These are phyloP conservation scores for Fusarium sp. DNA, from an alignment of 2,329 filamentous ascomycete genomes.

Conservation along the genomic window DNA sequence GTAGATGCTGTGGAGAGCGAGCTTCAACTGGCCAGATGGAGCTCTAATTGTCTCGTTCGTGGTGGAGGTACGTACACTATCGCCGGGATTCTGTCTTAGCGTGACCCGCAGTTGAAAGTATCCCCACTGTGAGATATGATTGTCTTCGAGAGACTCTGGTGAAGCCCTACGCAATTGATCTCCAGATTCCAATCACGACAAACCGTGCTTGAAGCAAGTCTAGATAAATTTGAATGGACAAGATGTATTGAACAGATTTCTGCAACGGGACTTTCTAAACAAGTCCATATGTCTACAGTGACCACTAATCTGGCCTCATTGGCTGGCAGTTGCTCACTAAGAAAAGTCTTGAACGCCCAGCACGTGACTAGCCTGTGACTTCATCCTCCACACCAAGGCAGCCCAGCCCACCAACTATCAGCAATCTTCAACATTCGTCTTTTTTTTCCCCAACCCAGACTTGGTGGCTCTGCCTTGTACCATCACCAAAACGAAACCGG, in stretches of 20 bases:
- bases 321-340: slow-evolving; percentile 6
- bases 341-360: slow-evolving; percentile 33
- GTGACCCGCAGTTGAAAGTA: slow-evolving; percentile 20
- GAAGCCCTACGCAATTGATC: slow-evolving; percentile 1
- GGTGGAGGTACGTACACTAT: slow-evolving; percentile 39
- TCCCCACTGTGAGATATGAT: slow-evolving; percentile 11
- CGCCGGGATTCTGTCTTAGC: slow-evolving; percentile 14
- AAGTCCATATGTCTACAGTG: neutral
- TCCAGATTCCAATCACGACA: neutral
- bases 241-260: neutral
- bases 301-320: neutral
- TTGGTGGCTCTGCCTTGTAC: slow-evolving; percentile 28
- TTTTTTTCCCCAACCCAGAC: slow-evolving; percentile 27
- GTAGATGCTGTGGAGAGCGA: slow-evolving; percentile 33
- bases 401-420: slow-evolving; percentile 47
- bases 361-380: slow-evolving; percentile 46
- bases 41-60: slow-evolving; percentile 30
- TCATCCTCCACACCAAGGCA: slow-evolving; percentile 45
- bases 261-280: neutral
- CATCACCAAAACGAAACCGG: slow-evolving; percentile 25
- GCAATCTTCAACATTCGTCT: slow-evolving; percentile 40
- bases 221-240: too few relatives aligned
- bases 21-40: slow-evolving; percentile 47
- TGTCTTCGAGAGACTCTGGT: neutral
- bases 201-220: neutral